A percentile compares a stretch with the other conserved stretches of the same genome.
Conservation (phyloP, 2,329 filamentous ascomycete genomes). For the Aspergillus sp. region DNA sequence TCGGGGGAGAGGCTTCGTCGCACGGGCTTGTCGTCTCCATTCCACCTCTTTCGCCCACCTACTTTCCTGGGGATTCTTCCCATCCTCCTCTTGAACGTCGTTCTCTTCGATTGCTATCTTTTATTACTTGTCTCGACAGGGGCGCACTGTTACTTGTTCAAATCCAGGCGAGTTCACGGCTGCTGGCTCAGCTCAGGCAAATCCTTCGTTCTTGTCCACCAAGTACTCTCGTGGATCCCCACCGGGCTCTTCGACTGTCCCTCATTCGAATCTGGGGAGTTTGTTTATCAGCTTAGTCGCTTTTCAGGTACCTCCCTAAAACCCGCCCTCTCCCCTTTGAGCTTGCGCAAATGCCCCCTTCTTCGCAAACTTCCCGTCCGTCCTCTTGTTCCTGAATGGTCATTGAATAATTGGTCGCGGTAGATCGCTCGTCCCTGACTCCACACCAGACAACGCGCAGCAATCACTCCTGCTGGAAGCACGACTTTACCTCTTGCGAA, state of each 20-base stretch:
- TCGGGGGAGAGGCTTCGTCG: constrained; percentile 22
- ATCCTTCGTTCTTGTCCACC: constrained; percentile 4
- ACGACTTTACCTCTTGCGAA: constrained; percentile 17
- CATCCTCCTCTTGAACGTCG: constrained; percentile 18
- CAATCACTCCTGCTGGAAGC: constrained; percentile 23
- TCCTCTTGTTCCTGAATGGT: constrained; percentile 25
- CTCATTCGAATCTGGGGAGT: constrained; percentile 15
- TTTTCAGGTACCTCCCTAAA: constrained; percentile 18
- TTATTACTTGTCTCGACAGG: not conserved
- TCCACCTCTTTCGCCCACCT: constrained; percentile 13
- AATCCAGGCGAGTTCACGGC: constrained; percentile 12
- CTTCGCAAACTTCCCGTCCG: constrained; percentile 17
- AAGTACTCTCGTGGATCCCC: constrained; percentile 10
- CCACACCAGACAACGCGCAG: constrained; percentile 29
- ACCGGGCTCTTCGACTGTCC: constrained; percentile 12
- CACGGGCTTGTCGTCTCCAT: constrained; percentile 17
- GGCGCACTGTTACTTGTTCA: not conserved
- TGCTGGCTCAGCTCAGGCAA: constrained; percentile 26
- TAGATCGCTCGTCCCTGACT: constrained; percentile 31
- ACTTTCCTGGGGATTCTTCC: constrained; percentile 14
- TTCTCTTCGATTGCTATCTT: constrained; percentile 17
- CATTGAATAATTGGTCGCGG: constrained; percentile 30
- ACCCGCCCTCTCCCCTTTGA: constrained; percentile 20
- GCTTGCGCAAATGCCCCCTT: constrained; percentile 21
- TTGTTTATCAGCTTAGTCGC: constrained; percentile 16